These are phyloP conservation scores for Aspergillus sp. DNA, from an alignment of 2,329 filamentous ascomycete species.

Conservation along the genomic window DNA sequence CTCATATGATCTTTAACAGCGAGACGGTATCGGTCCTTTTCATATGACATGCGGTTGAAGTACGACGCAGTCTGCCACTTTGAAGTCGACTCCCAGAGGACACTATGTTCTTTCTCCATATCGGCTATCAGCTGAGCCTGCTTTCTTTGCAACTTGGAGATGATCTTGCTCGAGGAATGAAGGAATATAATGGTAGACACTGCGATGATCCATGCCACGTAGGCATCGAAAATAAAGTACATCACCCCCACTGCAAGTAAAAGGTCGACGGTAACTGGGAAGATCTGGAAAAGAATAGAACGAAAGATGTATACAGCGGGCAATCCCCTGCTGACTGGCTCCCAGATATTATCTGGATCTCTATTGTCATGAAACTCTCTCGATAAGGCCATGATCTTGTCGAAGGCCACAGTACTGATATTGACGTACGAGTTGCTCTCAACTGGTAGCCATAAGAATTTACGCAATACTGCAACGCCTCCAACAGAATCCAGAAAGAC, in stretches of 20 bases:
- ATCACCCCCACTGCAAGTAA: conserved; percentile 57
- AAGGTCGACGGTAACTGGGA: conserved; percentile 60
- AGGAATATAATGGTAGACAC: conserved; percentile 48
- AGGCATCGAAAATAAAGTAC: conserved; percentile 58
- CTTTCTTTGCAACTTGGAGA: conserved; percentile 35
- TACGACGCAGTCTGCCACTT: conserved; percentile 57
- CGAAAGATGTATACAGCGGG: conserved; percentile 58
- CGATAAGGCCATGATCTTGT: conserved; percentile 63
- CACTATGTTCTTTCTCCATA: conserved; percentile 46
- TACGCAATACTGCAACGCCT: conserved; percentile 48
- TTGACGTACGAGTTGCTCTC: conserved; percentile 55
- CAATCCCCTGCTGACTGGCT: conserved; percentile 60
- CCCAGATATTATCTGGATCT: conserved; percentile 60
- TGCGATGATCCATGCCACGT: conserved; percentile 50
- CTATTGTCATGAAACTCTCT: conserved; percentile 68
- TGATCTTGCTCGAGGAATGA: conserved; percentile 42
- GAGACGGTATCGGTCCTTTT: conserved; percentile 45
- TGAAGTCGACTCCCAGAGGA: conserved; percentile 54
- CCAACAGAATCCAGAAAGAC: conserved; percentile 48
- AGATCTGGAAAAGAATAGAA: conserved; percentile 54
- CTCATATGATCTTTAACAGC: conserved; percentile 35
- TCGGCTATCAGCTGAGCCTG: conserved; percentile 36
- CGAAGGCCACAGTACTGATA: conserved; percentile 58
- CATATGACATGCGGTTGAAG: conserved; percentile 55
- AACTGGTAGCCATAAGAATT: conserved; percentile 51